Base-by-base conservation (phyloP, 164 flowering plant genomes). In the Kingdonia uniflora region DNA sequence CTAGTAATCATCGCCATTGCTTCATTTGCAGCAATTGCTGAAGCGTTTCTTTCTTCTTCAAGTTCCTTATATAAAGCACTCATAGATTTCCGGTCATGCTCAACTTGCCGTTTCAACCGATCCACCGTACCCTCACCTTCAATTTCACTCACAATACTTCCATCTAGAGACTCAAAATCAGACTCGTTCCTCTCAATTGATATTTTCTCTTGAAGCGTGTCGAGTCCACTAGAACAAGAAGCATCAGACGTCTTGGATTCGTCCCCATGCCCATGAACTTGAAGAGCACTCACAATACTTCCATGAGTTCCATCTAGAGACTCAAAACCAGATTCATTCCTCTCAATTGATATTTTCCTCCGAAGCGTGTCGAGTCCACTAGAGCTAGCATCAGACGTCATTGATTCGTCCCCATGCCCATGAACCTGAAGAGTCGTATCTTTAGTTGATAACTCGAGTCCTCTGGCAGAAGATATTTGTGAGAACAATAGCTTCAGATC, bases 1-100 rank as follows among this genome's bases (percentile, higher is more conserved):
- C 85, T 71, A 42, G 88, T 92, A 49, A 88, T 92, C 99, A 88
- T 92, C 51, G 99, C 94, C 91, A 92, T 76, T 21, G 99, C 91
- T 55, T 92, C 84, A 62, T 82, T 84, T 35, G 82, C 80, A 56
- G 99, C 87, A 68, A 84, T 54, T 11, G 95, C 71, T 38, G 99
- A 78, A 33, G 99, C 99, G 69, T 65, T 92, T 71, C 99, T 80
- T 72, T 92, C 99, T 74, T 88, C 96, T 42, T 85, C 89, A 49
- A 89, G 59, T 62, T 89, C 97, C 62, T 71, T 80, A 47, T 81
- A 80, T 35, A 89, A 55, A 55, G 77, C 69, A 56, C 26, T 60
- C 77, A 85, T 50, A n/a, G 65, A 64, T 66, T 70, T 81, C 25
- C 69, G 71, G 56, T 85, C 87, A 63, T 74, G 66, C 64, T 83